phyloP scores from a whole-genome alignment of 2,329 filamentous ascomycete genomes.

The Elsinoe fawcettii region DNA sequence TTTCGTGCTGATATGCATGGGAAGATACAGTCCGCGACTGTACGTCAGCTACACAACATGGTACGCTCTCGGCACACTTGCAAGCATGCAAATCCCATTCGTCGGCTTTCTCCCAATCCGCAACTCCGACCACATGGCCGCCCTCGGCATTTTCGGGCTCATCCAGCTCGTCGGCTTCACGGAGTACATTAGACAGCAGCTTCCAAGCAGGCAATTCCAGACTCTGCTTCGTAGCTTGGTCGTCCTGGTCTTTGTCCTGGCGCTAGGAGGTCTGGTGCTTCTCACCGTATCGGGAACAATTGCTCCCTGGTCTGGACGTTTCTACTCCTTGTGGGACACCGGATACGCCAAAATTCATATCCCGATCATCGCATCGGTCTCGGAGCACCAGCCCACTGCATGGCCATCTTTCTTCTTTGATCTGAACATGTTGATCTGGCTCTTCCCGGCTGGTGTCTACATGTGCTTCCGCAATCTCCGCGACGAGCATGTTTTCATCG shows the following conservation, averaged over 20 bases:
- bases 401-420: conserved; percentile 99
- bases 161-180: conserved; percentile 89
- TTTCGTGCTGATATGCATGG: conserved; percentile 93
- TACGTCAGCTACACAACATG: conserved; percentile 98
- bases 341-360: conserved; percentile 99
- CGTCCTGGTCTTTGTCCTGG: conserved; percentile 63
- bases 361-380: conserved; percentile 98
- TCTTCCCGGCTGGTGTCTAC: conserved; percentile 97
- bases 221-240: conserved; percentile 74
- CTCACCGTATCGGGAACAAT: conserved; percentile 82
- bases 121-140: conserved; percentile 98
- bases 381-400: conserved; percentile 95
- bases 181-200: conserved; percentile 78
- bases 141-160: conserved; percentile 85
- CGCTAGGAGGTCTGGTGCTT: conserved; percentile 68
- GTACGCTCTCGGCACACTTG: conserved; percentile 92
- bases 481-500: conserved; percentile 95
- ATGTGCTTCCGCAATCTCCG: conserved; percentile 90
- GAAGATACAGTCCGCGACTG: conserved; percentile 83
- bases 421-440: conserved; percentile 95
- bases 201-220: conserved; percentile 90
- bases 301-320: conserved; percentile 94
- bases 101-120: conserved; percentile 94
- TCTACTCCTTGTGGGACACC: conserved; percentile 99
- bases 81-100: conserved; percentile 98